phyloP scores from a whole-genome alignment of 2,329 filamentous ascomycete species.

The Arthroderma sp. region DNA sequence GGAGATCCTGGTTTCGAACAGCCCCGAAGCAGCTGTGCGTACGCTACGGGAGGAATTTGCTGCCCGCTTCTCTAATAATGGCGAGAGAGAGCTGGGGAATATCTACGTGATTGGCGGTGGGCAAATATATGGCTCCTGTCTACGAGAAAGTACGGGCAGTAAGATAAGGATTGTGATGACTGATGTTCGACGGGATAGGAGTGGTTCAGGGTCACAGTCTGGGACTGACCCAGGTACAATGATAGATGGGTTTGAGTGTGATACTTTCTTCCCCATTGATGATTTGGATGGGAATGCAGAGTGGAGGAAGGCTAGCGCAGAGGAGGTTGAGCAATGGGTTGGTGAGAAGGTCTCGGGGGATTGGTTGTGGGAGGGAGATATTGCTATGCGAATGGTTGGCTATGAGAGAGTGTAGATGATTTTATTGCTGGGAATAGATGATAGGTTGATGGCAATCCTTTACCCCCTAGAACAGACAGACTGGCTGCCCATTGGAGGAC shows the following conservation, averaged over 20 bases:
- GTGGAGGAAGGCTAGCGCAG: conserved; percentile 22
- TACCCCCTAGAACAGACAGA: no score
- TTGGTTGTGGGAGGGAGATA: conserved; percentile 37
- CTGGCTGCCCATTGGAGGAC: no score
- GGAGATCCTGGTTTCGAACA: conserved; percentile 40
- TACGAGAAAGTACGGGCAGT: conserved; percentile 29
- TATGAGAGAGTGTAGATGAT: conserved; percentile 23
- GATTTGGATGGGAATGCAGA: conserved; percentile 17
- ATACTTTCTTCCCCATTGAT: conserved; percentile 36
- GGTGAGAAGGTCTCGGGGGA: conserved; percentile 27
- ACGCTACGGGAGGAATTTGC: conserved; percentile 20
- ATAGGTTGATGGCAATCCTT: no score
- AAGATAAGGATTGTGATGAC: conserved; percentile 29
- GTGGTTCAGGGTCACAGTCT: conserved; percentile 6
- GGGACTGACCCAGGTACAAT: conserved; percentile 7
- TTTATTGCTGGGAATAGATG: neutral
- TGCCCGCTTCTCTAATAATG: neutral
- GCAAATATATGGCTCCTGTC: conserved; percentile 64
- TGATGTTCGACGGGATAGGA: conserved; percentile 20
- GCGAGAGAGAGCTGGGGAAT: conserved; percentile 33
- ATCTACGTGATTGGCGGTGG: conserved; percentile 84
- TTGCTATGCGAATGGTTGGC: conserved; percentile 36
- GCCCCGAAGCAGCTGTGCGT: conserved; percentile 45
- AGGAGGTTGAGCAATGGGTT: conserved; percentile 30
- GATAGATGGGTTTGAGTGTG: conserved; percentile 29